Percentiles rank a stretch among this genome's conserved stretches.
phyloP scores from a whole-genome alignment of 805 yeast species.

The Allodekkera sacchari region DNA sequence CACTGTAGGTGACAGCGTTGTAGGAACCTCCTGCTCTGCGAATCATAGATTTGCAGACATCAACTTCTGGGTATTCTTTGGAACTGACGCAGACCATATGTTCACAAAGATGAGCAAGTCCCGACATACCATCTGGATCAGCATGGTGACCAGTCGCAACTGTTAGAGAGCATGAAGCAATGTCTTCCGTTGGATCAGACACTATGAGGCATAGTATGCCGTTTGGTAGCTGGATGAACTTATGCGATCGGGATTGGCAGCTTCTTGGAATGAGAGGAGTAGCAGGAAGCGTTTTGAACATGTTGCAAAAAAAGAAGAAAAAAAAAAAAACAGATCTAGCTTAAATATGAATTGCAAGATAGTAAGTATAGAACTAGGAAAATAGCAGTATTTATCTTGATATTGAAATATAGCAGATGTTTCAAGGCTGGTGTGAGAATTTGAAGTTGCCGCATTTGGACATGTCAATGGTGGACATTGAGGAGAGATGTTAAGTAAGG shows the following conservation, averaged over 20 bases:
- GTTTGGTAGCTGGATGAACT: conserved; percentile 48
- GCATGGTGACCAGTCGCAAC: conserved; percentile 76
- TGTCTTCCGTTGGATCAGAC: conserved; percentile 62
- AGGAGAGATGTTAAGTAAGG: too few species aligned
- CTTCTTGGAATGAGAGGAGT: too few species aligned
- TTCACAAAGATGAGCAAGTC: conserved; percentile 87
- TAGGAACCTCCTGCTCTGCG: conserved; percentile 43
- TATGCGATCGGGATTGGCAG: conserved; percentile 39
- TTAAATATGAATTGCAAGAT: too few species aligned
- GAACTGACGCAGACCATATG: conserved; percentile 60
- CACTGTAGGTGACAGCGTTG: conserved; percentile 67
- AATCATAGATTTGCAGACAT: conserved; percentile 35
- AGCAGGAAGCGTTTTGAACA: too few species aligned
- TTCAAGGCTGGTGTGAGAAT: too few species aligned
- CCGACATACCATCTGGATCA: conserved; percentile 64
- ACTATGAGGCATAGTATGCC: conserved; percentile 62
- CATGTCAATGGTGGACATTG: too few species aligned
- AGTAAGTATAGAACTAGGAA: too few species aligned
- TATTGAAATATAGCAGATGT: too few species aligned
- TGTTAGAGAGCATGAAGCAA: conserved; percentile 63
- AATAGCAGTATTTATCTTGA: too few species aligned
- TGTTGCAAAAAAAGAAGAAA: too few species aligned
- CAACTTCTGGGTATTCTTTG: conserved; percentile 41
- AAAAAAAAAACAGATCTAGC: too few species aligned
- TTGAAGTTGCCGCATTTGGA: too few species aligned